phyloP scores from a whole-genome alignment of 169 alveolate species.

The Babesia caballi region DNA sequence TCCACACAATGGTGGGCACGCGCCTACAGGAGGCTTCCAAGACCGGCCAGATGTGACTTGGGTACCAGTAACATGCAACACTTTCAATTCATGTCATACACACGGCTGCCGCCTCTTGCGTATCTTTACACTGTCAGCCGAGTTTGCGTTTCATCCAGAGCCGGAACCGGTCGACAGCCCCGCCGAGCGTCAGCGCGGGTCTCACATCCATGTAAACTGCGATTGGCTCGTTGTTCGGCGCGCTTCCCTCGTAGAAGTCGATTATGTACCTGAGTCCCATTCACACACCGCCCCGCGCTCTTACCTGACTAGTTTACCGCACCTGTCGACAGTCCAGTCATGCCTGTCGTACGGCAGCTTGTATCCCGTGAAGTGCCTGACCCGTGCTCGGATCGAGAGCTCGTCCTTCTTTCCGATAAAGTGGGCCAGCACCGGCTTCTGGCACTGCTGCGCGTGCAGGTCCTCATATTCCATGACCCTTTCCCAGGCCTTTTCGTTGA shows the following conservation, averaged over 20 bases:
- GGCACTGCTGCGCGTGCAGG: slow-evolving; percentile 56
- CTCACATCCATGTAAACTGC: slow-evolving; percentile 61
- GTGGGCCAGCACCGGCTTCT: slow-evolving; percentile 66
- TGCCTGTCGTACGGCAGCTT: slow-evolving; percentile 75
- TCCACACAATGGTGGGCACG: slow-evolving; percentile 56
- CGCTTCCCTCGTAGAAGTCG: slow-evolving; percentile 65
- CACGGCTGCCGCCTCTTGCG: neutral
- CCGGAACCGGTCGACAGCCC: slow-evolving; percentile 47
- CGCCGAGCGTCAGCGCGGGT: slow-evolving; percentile 51
- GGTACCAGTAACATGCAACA: no score
- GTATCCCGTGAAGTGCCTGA: slow-evolving; percentile 66
- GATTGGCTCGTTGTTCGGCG: slow-evolving; percentile 41
- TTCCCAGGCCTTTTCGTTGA: slow-evolving; percentile 79
- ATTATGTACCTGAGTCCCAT: slow-evolving; percentile 39
- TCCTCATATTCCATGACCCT: slow-evolving; percentile 72
- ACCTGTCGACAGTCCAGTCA: slow-evolving; percentile 77
- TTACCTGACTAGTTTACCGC: slow-evolving; percentile 75
- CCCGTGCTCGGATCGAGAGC: slow-evolving; percentile 64
- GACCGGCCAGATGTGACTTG: slow-evolving; percentile 16
- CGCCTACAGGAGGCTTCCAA: slow-evolving; percentile 49
- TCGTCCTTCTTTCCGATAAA: slow-evolving; percentile 69
- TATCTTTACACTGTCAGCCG: neutral
- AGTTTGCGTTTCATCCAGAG: slow-evolving; percentile 28
- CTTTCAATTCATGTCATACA: neutral
- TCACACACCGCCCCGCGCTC: neutral